Evolutionary conservation across 306 rosid genomes (phyloP).

Genomic region (Prunus mira): DNA sequence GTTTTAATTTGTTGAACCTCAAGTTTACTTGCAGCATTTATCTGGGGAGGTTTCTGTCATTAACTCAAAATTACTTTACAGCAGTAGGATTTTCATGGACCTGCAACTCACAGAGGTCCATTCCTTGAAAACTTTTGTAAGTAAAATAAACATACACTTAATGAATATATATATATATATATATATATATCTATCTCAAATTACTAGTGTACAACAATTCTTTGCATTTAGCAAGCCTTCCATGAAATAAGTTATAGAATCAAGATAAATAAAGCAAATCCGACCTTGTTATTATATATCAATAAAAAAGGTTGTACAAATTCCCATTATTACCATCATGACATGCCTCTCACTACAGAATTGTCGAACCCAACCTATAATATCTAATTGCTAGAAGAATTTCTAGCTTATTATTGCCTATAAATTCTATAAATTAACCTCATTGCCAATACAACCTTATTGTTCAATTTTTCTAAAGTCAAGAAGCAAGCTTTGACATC

Average conservation of each 20-base stretch:
- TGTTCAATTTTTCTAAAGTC: neutral
- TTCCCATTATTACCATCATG: neutral
- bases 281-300: neutral
- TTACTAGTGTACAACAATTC: too few species aligned
- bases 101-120: too few species aligned
- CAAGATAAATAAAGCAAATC: neutral
- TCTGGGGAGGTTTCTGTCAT: too few species aligned
- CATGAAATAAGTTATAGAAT: neutral
- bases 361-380: neutral
- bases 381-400: neutral
- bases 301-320: neutral
- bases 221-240: neutral
- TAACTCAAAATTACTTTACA: too few species aligned
- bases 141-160: too few species aligned
- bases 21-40: too few species aligned
- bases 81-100: too few species aligned
- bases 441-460: neutral
- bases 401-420: conserved; percentile 23
- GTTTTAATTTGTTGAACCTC: too few species aligned
- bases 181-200: too few species aligned
- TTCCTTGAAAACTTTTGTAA: too few species aligned
- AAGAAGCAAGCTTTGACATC: neutral
- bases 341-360: neutral
- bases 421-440: neutral
- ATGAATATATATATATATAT: too few species aligned